Conservation (phyloP, 306 rosid species). For the Gastrolobium villosum region DNA sequence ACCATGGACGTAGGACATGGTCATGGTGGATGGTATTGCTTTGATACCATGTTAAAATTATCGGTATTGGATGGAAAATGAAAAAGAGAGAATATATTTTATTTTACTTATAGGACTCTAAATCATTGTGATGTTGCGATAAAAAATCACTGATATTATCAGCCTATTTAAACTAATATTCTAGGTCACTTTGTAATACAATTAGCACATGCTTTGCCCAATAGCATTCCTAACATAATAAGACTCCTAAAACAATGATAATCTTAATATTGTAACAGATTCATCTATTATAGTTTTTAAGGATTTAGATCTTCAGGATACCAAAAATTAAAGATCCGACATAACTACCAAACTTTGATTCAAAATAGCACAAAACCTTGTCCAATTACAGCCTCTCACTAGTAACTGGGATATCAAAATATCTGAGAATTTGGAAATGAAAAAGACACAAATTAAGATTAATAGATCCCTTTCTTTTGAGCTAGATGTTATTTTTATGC, state of each 20-base stretch:
- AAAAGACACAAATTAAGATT: too few relatives aligned
- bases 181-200: not conserved
- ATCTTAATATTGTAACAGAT: conserved; percentile 1
- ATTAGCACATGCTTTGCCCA: not conserved
- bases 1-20: not conserved
- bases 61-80: not conserved
- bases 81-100: not conserved
- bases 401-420: too few relatives aligned
- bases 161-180: conserved; percentile 19
- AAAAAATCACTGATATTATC: not conserved
- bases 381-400: not conserved
- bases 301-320: conserved; percentile 10
- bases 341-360: not conserved
- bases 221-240: not conserved
- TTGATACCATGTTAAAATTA: conserved; percentile 4
- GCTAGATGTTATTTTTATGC: too few relatives aligned
- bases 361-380: not conserved
- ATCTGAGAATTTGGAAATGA: too few relatives aligned
- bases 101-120: not conserved
- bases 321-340: not conserved
- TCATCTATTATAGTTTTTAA: conserved; percentile 4
- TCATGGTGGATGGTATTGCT: not conserved
- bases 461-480: too few relatives aligned
- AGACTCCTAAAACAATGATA: not conserved
- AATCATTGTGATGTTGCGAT: not conserved